These are phyloP conservation scores for Nicotiana undulata DNA, from an alignment of 257 asterid genomes.

Conservation along the genomic window DNA sequence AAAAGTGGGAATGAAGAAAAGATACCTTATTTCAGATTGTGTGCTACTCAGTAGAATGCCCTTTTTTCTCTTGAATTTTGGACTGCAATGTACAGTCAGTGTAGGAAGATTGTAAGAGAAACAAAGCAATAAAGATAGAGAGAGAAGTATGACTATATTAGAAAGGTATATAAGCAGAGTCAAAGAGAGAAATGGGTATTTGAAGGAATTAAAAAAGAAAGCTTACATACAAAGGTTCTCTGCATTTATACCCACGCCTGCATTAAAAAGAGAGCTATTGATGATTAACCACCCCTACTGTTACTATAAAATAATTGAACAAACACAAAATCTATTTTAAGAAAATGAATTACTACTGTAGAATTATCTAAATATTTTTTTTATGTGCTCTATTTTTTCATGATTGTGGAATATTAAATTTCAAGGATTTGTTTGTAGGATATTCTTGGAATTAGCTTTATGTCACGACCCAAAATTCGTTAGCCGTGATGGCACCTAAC, in stretches of 20 bases:
- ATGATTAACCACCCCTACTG: slow-evolving; percentile 65
- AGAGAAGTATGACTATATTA: slow-evolving; percentile 13
- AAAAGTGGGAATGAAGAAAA: slow-evolving; percentile 6
- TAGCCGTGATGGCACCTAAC: too few species aligned
- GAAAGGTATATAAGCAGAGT: slow-evolving; percentile 6
- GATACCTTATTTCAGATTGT: slow-evolving; percentile 24
- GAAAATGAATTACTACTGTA: neutral
- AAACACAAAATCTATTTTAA: neutral
- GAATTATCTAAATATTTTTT: neutral
- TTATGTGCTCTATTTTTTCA: neutral
- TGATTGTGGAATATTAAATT: too few species aligned
- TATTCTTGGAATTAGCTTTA: neutral
- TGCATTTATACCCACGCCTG: slow-evolving; percentile 89
- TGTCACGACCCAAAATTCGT: too few species aligned
- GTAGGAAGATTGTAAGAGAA: slow-evolving; percentile 2
- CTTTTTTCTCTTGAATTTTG: neutral
- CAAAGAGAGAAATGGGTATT: slow-evolving; percentile 1
- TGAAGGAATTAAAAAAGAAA: slow-evolving; percentile 36
- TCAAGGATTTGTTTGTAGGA: neutral
- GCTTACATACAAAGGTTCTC: slow-evolving; percentile 41
- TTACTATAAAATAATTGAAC: neutral
- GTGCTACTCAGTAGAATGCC: slow-evolving; percentile 9
- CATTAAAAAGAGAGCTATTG: slow-evolving; percentile 55
- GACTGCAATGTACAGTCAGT: neutral
- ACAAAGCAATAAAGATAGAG: slow-evolving; percentile 26